Evolutionary conservation across 768 basidiomycete species (phyloP), one percentile per base, ranked within the genome.

Genomic region (Psilocybe sp.): DNA sequence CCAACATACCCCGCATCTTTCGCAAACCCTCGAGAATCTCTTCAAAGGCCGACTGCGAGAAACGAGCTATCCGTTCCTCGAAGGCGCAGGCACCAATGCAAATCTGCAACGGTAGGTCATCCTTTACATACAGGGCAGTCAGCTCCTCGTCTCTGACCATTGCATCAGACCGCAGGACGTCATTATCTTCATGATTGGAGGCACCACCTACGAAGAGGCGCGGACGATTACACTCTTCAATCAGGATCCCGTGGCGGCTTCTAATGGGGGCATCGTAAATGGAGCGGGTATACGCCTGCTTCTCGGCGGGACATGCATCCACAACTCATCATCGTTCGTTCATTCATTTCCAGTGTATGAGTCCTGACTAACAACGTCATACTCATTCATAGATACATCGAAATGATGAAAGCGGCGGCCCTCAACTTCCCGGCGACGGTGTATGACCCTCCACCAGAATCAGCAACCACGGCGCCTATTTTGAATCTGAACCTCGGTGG

Each of bases 131-230:
- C 15, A 34, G 49, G 40, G 41, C 32, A 19, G 11, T 10, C 41
- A n/a, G 15, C n/a, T 18, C 42, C 28, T 48, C 39, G 20, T n/a
- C n/a, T n/a, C 5, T 31, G 11, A 46, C 34, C 16, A 49, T 40
- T 47, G 16, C 9, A 28, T 28, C 60, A 96, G 96, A 59, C 88
- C 94, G 8, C 96, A 98, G 58, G 96, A 98, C 66, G 81, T 98
- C 40, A 97, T 99, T 51, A 75, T 99, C 51, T 99, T 98, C 69
- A 87, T 99, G 74, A 84, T 98, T 51, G 97, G 97, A 23, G 97
- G 97, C 0, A 85, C 92, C 23, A 98, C 97, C 0, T 98, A 97
- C 60, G 95, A 92, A 65, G 97, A 99, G 68, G 92, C 93, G 0
- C 78, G 92, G 54, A 79, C 88, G 0, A 79, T 98, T 11, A 81